A percentile compares a stretch with the other conserved stretches of the same genome.
Evolutionary conservation across 495 filamentous ascomycete genomes (phyloP).

Genomic region (Xylaria bambusicola): DNA sequence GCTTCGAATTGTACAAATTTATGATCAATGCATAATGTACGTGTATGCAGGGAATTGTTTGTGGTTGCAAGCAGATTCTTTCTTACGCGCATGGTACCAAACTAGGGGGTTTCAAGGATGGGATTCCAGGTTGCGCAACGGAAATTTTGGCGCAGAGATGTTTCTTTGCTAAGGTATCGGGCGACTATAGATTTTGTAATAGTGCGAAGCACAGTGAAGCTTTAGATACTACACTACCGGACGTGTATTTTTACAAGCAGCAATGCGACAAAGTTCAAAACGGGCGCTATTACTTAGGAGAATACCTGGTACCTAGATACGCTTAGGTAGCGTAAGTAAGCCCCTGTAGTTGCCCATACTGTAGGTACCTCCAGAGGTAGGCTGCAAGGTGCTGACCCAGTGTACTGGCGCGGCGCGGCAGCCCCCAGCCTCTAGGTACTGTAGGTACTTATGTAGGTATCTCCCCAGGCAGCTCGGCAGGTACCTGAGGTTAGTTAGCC

Average conservation of each 20-base stretch:
- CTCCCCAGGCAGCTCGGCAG: neutral
- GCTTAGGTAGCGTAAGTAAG: too few species aligned
- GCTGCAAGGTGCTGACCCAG: too few species aligned
- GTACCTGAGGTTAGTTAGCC: too few species aligned
- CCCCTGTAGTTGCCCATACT: too few species aligned
- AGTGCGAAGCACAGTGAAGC: neutral
- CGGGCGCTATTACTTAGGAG: too few species aligned
- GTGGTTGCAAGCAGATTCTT: constrained; percentile 1
- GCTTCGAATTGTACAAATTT: constrained; percentile 29
- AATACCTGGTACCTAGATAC: too few species aligned
- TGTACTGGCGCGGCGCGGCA: neutral
- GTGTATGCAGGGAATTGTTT: neutral
- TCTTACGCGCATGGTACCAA: neutral
- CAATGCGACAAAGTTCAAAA: too few species aligned
- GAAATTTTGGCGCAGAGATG: neutral
- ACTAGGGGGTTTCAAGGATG: neutral
- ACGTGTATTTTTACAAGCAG: too few species aligned
- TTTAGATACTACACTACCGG: too few species aligned
- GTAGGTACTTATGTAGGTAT: neutral
- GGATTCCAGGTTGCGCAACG: neutral
- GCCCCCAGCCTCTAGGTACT: too few species aligned
- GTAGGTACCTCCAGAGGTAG: too few species aligned
- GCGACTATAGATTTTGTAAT: constrained; percentile 3
- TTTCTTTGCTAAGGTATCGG: neutral
- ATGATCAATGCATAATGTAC: constrained; percentile 28